Evolutionary conservation across 2,329 filamentous ascomycete genomes (phyloP), one percentile per base, ranked within the genome.

Genomic region (Colletotrichum higginsianum): DNA sequence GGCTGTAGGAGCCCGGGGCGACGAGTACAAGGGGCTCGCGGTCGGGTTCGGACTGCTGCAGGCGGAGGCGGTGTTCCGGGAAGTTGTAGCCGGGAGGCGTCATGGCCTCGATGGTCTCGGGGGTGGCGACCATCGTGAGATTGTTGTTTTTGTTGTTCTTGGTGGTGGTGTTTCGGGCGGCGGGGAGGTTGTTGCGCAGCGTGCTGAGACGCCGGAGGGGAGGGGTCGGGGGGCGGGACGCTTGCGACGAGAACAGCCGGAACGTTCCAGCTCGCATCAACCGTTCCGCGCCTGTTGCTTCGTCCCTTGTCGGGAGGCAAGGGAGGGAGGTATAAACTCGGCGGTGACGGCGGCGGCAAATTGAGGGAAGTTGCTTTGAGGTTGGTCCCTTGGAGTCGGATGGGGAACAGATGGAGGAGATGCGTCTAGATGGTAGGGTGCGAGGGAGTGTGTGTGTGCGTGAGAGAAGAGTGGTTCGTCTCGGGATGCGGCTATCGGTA

Each of bases 1-100:
- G 93, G 0, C 91, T 93, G 83, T 94, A 95, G 77, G 87, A 90
- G 61, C 90, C 91, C 77, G 91, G 93, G 58, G 91, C 91, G 63
- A 93, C 90, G 65, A 93, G 87, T 9, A 93, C 89, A 50, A 93
- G 85, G 16, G 91, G 91, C 40, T 85, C 90, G 78, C 88, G 89
- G 72, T 84, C 82, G 40, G 87, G 80, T 74, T 90, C 86, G 61
- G 83, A 86, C 73, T 91, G 86, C 53, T 84, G 84, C 73, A 84
- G 86, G 80, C 86, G 86, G 61, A 93, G 85, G 26, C 91, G 85
- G 75, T 88, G 84, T 26, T 85, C 84, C 12, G 91, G 91, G 76
- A 93, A 93, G 70, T 81, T 82, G 82, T 93, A 93, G 67, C 73
- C 71, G 18, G 66, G 58, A 40, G 73, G 73, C 60, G 73, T 71